Conservation (phyloP, 2,329 filamentous ascomycete genomes). For the Dryadomyces sulphureus region DNA sequence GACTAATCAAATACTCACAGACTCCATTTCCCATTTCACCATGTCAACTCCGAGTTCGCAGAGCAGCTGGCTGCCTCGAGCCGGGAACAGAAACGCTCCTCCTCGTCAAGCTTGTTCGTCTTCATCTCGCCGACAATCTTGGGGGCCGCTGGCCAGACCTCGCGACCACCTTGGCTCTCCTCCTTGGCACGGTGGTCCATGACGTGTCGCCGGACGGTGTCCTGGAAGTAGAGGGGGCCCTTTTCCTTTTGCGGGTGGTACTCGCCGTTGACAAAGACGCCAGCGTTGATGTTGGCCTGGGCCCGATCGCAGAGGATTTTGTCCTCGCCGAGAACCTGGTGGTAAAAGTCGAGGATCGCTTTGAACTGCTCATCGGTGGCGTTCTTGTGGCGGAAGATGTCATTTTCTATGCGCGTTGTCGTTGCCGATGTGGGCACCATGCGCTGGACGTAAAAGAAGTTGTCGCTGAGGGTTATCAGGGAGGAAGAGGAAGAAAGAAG, state of each 20-base stretch:
- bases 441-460: constrained; percentile 37
- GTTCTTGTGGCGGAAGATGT: constrained; percentile 34
- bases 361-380: constrained; percentile 30
- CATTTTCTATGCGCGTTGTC: constrained; percentile 29
- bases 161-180: constrained; percentile 9
- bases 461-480: constrained; percentile 15
- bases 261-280: constrained; percentile 35
- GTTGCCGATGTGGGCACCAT: constrained; percentile 30
- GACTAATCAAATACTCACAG: too few species aligned
- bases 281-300: constrained; percentile 33
- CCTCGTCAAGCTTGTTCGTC: constrained; percentile 14
- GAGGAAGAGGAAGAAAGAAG: background rate
- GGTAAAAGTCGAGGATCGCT: constrained; percentile 31
- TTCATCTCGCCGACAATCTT: constrained; percentile 11
- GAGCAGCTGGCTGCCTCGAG: background rate
- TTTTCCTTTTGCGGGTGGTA: constrained; percentile 36
- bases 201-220: constrained; percentile 14
- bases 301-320: constrained; percentile 32
- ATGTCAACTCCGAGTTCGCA: background rate
- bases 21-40: too few species aligned
- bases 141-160: constrained; percentile 19
- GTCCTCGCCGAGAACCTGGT: constrained; percentile 35
- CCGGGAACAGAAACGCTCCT: constrained; percentile 14
- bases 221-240: constrained; percentile 33
- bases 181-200: constrained; percentile 15